Evolutionary conservation across 257 asterid genomes (phyloP).

Genomic region (Coffea canephora): DNA sequence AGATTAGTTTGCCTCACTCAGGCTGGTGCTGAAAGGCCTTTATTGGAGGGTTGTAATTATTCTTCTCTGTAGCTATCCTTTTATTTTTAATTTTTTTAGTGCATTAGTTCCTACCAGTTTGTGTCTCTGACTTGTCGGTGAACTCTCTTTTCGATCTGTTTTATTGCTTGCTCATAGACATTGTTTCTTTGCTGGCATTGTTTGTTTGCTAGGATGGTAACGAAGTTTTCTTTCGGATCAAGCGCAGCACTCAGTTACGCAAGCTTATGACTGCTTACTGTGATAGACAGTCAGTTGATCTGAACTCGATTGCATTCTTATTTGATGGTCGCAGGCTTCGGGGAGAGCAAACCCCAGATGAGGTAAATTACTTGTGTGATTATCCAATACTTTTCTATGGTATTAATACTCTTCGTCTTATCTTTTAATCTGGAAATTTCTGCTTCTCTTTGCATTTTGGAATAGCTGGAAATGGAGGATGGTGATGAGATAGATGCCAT

Average conservation of each 20-base stretch:
- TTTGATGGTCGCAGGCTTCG: constrained; percentile 63
- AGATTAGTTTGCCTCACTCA: not conserved
- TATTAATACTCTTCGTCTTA: not conserved
- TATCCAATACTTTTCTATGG: not conserved
- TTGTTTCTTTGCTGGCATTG: not conserved
- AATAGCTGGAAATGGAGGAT: constrained; percentile 37
- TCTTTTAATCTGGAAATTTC: not conserved
- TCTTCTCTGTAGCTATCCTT: not conserved
- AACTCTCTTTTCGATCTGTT: not conserved
- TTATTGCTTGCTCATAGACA: not conserved
- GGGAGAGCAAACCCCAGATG: constrained; percentile 61
- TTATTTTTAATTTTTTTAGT: not conserved
- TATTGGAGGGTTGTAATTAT: not conserved
- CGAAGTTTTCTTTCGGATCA: constrained; percentile 55
- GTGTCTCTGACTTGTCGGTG: not conserved
- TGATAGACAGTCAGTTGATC: constrained; percentile 55
- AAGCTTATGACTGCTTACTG: constrained; percentile 78
- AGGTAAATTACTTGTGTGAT: constrained; percentile 27
- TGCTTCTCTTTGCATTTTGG: not conserved
- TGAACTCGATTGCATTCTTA: constrained; percentile 54
- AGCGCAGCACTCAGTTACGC: constrained; percentile 66
- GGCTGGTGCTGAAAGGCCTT: not conserved
- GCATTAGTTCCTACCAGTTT: not conserved
- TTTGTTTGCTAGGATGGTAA: constrained; percentile 30
- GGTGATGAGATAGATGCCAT: constrained; percentile 41